Evolutionary conservation across 2,329 filamentous ascomycete genomes (phyloP), one percentile per base, ranked within the genome.

Genomic region (Zymoseptoria brevis): DNA sequence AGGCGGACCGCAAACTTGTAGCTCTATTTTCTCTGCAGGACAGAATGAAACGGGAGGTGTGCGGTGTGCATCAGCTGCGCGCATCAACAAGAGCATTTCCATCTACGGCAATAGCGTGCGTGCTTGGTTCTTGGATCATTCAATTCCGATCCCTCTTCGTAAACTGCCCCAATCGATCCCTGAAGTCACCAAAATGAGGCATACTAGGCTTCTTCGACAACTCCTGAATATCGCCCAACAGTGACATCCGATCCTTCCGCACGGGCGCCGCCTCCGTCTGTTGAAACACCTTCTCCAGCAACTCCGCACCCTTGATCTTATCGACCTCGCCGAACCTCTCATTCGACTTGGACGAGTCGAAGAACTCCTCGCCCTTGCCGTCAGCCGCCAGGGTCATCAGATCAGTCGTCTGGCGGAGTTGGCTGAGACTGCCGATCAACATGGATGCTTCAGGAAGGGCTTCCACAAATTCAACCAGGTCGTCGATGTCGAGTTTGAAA

Each of bases 281-380:
- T 13, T 24, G 22, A 5, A 59, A 56, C 2, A 75, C 72, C 88
- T 99, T 99, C 77, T 97, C 93, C n/a, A 99, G 75, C 62, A 99
- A 73, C 49, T 90, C 80, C 0, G 92, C 90, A 0, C 93, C 94
- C 72, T 95, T 95, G 72, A 95, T 80, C 56, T 90, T 88, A 75
- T 97, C 90, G 35, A 99, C 95, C 57, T 90, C 87, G 16, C 91
- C 89, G 72, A 96, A 99, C 72, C 96, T 95, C 77, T 89, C 92
- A 75, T 96, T 96, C 56, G 91, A 81, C 13, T 87, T 89, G 4
- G 87, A 88, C 54, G 94, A 87, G 71, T 99, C 94, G 73, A 94
- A 99, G 74, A 96, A 99, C 73, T 97, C 93, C 65, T 97, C 92
- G 8, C 72, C 72, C n/a, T 90, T 85, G 68, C 96, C 96, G 49